phyloP scores from a whole-genome alignment of 139 green algal species.

The Ettlia oleoabundans region DNA sequence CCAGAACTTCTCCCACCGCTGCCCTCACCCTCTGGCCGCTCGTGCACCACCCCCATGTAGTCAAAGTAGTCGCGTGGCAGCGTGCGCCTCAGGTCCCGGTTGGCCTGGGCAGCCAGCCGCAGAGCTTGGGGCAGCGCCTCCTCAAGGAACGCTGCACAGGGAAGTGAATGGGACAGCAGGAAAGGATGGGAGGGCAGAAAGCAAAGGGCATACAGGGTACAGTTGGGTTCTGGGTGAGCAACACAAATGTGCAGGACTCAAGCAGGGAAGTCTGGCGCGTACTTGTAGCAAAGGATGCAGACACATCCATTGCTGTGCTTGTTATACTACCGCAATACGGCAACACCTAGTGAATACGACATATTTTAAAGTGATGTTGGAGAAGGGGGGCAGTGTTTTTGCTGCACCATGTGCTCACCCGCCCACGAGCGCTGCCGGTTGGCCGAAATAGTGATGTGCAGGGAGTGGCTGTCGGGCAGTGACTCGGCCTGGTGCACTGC shows the following conservation, averaged over 20 bases:
- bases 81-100: constrained; percentile 43
- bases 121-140: constrained; percentile 7
- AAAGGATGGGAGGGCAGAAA: background rate
- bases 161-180: background rate
- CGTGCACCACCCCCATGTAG: constrained; percentile 46
- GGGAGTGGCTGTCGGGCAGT: constrained; percentile 55
- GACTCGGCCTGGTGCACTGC: constrained; percentile 55
- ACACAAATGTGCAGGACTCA: too few species aligned
- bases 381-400: too few species aligned
- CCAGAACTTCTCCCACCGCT: background rate
- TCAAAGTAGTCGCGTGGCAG: constrained; percentile 47
- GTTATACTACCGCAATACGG: too few species aligned
- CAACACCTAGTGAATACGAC: too few species aligned
- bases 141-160: constrained; percentile 13
- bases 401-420: too few species aligned
- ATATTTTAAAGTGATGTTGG: too few species aligned
- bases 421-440: constrained; percentile 71
- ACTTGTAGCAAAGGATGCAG: too few species aligned
- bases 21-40: too few species aligned
- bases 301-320: too few species aligned
- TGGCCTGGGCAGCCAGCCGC: constrained; percentile 44
- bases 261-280: too few species aligned
- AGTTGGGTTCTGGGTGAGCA: background rate
- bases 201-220: background rate
- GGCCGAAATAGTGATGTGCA: constrained; percentile 81